Percentiles rank a stretch among this genome's conserved stretches.
Conservation (phyloP, 2,329 filamentous ascomycete species). For the Lasiodiplodia gonubiensis region DNA sequence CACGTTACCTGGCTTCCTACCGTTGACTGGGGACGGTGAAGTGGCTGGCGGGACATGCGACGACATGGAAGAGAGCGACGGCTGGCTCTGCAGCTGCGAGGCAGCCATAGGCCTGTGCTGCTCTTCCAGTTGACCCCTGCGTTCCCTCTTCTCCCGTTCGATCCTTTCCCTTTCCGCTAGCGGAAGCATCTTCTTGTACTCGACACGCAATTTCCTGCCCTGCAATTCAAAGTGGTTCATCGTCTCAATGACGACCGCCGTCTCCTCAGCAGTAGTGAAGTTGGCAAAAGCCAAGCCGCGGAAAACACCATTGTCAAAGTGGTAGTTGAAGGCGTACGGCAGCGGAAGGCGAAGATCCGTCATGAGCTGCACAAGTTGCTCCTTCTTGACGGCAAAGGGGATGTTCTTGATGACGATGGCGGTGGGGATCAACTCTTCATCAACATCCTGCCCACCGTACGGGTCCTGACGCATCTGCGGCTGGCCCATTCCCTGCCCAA, state of each 20-base stretch:
- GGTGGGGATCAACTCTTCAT: slow-evolving; percentile 93
- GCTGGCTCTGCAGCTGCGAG: slow-evolving; percentile 77
- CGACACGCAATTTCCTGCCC: slow-evolving; percentile 90
- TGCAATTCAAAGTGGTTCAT: slow-evolving; percentile 97
- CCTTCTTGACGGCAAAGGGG: slow-evolving; percentile 96
- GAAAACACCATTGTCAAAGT: slow-evolving; percentile 98
- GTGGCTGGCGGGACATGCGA: slow-evolving; percentile 62
- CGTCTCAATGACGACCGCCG: slow-evolving; percentile 85
- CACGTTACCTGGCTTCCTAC: slow-evolving; percentile 56
- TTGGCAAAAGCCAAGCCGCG: slow-evolving; percentile 96
- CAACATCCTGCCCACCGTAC: slow-evolving; percentile 58
- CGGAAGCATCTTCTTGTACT: slow-evolving; percentile 99
- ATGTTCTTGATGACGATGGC: slow-evolving; percentile 99
- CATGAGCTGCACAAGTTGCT: slow-evolving; percentile 92
- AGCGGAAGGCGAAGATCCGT: slow-evolving; percentile 90
- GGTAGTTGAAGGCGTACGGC: slow-evolving; percentile 99
- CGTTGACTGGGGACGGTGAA: slow-evolving; percentile 71
- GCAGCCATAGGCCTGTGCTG: slow-evolving; percentile 79
- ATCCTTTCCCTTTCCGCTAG: slow-evolving; percentile 93
- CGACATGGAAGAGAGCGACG: slow-evolving; percentile 81
- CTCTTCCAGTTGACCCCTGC: slow-evolving; percentile 93
- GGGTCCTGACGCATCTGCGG: slow-evolving; percentile 49
- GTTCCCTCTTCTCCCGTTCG: slow-evolving; percentile 94
- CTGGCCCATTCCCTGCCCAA: slow-evolving; percentile 25
- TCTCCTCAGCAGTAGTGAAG: slow-evolving; percentile 95